Base-by-base conservation (phyloP, 176 grass and related monocot species). In the Paspalum notatum region DNA sequence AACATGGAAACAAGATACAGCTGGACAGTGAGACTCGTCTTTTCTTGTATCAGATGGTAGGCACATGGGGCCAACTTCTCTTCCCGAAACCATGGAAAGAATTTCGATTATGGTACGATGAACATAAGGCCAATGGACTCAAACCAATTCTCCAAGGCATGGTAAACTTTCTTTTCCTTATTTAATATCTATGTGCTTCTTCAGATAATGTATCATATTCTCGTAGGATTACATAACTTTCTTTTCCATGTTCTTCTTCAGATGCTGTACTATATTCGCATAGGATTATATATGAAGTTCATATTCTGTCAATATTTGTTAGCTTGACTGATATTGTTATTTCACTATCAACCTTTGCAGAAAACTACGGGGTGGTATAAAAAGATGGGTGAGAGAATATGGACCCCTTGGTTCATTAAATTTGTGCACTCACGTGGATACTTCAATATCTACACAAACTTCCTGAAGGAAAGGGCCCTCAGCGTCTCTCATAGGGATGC, bases 41-140 rank as follows among this genome's bases (percentile, higher is more conserved):
- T 84, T 85, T 99, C 86, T 91, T 99, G 77, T 99, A 99, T 82
- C 96, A 99, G 79, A 91, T 99, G 90, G 96, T 99, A 47, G 96
- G 96, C 75, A 99, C 96, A 40, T 99, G 96, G 96, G 96, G 92
- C 47, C 96, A 99, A 71, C 90, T 99, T 93, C 87, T 99, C 64
- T 99, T 99, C 85, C 96, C 96, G 82, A 95, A 93, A 93, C 90
- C 92, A 50, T 99, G 96, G 96, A 95, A 95, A 85, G 96, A 99
- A 72, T 99, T 99, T 49, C 84, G 96, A 70, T 58, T 95, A 58
- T 95, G 96, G 96, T 99, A 95, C 5, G 87, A 99, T 88, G 86
- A 87, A 76, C 90, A 91, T 72, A 99, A 99, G 84, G 50, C 90
- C 25, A 93, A 93, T 78, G 90, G 85, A 46, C 84, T 91, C 79